Base-by-base conservation (phyloP, 768 basidiomycete species). In the Arthromyces matolae region DNA sequence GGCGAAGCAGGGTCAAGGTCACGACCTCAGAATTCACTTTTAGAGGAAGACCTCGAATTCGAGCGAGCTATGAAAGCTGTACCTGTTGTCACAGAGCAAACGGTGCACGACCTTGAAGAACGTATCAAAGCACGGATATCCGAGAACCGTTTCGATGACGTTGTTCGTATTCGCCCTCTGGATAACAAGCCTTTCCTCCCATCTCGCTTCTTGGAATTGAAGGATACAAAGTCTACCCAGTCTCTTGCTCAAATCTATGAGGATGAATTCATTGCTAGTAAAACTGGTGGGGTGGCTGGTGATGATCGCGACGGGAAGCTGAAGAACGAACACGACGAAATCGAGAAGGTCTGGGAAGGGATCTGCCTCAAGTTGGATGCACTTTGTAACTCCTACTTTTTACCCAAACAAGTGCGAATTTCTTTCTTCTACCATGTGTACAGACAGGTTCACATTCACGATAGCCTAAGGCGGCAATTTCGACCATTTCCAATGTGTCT, bases 221-320 rank as follows among this genome's bases (percentile, higher is more conserved):
- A 92, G 63, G 93, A 95, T 59, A 84, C 81, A 3, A 89, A 94
- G 62, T 93, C 90, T 7, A 73, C 80, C 4, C 86, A 91, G 62
- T 93, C 90, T 0, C 78, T 99, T 37, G 94, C 93, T 12, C 89
- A 98, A 69, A 89, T 99, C 32, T 98, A 98, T 67, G 96, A 96
- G 62, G 84, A 89, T 37, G 94, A 94, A 49, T 99, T 87, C 64
- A 74, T 84, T 31, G 82, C 84, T 5, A 78, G 79, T 28, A 80
- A 83, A 53, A 69, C 73, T 0, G 82, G 79, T 12, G 79, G 73
- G 5, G 64, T 71, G 3, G 62, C 69, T 12, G 70, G 68, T 1
- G 88, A 93, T 55, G 89, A 94, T 56, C 76, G 92, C 6, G 94
- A 98, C 55, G 92, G 86, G 16, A 93, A 90, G 64, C 72, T 97